Conservation (phyloP, 2,329 filamentous ascomycete species). For the Dryadomyces quercivorus region DNA sequence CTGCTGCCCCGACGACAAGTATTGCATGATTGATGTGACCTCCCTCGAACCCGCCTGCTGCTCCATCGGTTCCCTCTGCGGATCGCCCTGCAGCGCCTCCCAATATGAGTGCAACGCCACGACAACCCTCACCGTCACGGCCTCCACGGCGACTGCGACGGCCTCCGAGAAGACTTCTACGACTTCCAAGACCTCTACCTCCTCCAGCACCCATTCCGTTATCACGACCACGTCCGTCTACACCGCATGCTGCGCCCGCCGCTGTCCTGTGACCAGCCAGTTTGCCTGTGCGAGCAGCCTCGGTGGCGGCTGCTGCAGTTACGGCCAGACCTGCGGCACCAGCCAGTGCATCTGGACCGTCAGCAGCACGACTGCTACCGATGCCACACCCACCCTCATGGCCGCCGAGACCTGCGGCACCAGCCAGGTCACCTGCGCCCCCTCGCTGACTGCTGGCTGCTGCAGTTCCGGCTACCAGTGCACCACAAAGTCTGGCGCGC, state of each 20-base stretch:
- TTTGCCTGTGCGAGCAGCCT: slow-evolving; percentile 31
- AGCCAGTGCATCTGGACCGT: slow-evolving; percentile 22
- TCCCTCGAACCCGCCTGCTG: slow-evolving; percentile 18
- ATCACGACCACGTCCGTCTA: slow-evolving; percentile 16
- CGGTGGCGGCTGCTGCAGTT: slow-evolving; percentile 38
- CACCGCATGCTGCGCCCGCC: slow-evolving; percentile 26
- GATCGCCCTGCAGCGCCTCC: slow-evolving; percentile 16
- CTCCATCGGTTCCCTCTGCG: slow-evolving; percentile 18
- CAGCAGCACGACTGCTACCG: neutral
- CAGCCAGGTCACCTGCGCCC: slow-evolving; percentile 28
- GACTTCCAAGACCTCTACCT: neutral
- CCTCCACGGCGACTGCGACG: slow-evolving; percentile 5
- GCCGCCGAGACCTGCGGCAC: slow-evolving; percentile 31
- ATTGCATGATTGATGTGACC: slow-evolving; percentile 20
- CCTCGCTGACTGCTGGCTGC: slow-evolving; percentile 33
- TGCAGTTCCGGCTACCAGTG: slow-evolving; percentile 33
- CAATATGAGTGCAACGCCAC: slow-evolving; percentile 19
- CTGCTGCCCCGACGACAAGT: slow-evolving; percentile 16
- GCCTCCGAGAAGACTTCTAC: slow-evolving; percentile 3
- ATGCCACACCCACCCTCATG: slow-evolving; percentile 16
- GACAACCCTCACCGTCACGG: slow-evolving; percentile 9
- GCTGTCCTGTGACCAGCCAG: slow-evolving; percentile 26
- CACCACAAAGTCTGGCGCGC: slow-evolving; percentile 22
- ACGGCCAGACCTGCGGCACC: slow-evolving; percentile 28
- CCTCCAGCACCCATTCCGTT: slow-evolving; percentile 15